A percentile compares a stretch with the other conserved stretches of the same genome.
Conservation (phyloP, 225 moss, liverwort and hornwort species). For the Pseudisothecium myosuroides region DNA sequence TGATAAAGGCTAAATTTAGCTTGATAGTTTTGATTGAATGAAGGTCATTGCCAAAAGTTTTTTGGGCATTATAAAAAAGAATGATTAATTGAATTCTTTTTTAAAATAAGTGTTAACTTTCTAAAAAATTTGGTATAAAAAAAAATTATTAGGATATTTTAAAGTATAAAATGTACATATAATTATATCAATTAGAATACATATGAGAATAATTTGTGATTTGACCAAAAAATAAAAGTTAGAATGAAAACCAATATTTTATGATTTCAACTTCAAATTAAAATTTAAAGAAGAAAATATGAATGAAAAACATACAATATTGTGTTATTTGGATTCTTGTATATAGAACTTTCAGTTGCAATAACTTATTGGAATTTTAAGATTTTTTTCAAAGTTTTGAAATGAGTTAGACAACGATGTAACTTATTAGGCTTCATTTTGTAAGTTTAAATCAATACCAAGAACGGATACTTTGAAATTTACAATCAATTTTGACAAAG, state of each 20-base stretch:
- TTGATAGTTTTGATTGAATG: no score
- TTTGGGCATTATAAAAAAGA: no score
- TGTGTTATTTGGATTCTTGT: neutral
- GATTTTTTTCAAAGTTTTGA: neutral
- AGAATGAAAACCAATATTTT: neutral
- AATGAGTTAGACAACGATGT: fast-evolving
- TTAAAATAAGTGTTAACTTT: no score
- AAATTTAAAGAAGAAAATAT: no score
- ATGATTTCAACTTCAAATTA: neutral
- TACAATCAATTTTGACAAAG: neutral
- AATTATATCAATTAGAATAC: neutral
- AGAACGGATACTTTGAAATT: neutral
- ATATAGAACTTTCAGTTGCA: neutral
- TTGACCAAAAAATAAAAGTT: no score
- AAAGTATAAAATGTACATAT: neutral
- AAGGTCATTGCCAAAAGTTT: no score
- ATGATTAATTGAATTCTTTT: no score
- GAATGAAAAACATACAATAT: neutral
- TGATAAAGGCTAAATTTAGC: no score
- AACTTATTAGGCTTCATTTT: no score
- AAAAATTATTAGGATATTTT: no score
- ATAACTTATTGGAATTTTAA: neutral
- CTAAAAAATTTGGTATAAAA: no score
- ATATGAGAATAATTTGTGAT: neutral
- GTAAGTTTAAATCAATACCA: neutral